Conservation (phyloP, 768 basidiomycete genomes). For the Albatrellus ellisii region DNA sequence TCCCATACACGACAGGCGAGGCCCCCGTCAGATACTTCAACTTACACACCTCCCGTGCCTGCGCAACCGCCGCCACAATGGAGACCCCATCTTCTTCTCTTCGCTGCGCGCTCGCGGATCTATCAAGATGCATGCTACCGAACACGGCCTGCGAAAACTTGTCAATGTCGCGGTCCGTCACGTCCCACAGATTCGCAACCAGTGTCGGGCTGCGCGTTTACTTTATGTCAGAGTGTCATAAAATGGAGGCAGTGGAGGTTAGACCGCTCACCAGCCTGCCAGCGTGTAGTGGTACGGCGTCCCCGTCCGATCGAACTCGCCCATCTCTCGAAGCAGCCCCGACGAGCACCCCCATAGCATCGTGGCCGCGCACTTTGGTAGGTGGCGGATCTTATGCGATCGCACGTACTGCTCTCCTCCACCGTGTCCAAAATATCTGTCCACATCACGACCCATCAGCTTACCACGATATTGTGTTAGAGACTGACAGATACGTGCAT, state of each 20-base stretch:
- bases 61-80: slow-evolving; percentile 67
- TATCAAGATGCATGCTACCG: slow-evolving; percentile 34
- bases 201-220: slow-evolving; percentile 51
- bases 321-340: slow-evolving; percentile 77
- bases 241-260: not conserved
- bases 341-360: slow-evolving; percentile 99
- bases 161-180: slow-evolving; percentile 96
- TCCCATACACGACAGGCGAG: slow-evolving; percentile 89
- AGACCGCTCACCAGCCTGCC: slow-evolving; percentile 76
- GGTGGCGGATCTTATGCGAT: slow-evolving; percentile 70
- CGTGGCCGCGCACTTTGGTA: slow-evolving; percentile 79
- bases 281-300: slow-evolving; percentile 94
- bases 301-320: slow-evolving; percentile 85
- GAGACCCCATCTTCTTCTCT: slow-evolving; percentile 23
- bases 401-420: slow-evolving; percentile 92
- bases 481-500: slow-evolving; percentile 45
- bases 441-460: slow-evolving; percentile 1
- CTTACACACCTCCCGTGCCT: slow-evolving; percentile 72
- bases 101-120: slow-evolving; percentile 12
- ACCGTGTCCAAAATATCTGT: slow-evolving; percentile 93
- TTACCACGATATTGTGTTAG: not conserved
- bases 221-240: not conserved
- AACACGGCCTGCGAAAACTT: slow-evolving; percentile 80
- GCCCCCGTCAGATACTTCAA: slow-evolving; percentile 91
- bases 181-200: slow-evolving; percentile 95